Conservation (phyloP, 176 grass and related monocot species). For the Paspalum notatum region DNA sequence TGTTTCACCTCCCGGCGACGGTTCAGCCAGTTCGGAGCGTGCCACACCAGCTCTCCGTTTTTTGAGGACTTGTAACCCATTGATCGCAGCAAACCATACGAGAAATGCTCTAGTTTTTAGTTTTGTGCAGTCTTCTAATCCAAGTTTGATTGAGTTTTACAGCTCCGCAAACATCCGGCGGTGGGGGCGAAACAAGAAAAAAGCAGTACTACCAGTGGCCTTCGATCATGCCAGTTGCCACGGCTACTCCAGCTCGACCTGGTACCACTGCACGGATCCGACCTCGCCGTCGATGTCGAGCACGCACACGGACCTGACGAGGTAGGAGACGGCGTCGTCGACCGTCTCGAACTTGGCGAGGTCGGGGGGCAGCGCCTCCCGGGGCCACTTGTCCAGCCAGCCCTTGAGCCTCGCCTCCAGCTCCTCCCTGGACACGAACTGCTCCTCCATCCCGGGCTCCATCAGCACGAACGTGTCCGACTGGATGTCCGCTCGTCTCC, state of each 20-base stretch:
- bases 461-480: constrained; percentile 80
- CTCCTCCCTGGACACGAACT: constrained; percentile 78
- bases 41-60: no score
- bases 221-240: no score
- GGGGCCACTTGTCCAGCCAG: constrained; percentile 76
- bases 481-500: constrained; percentile 62
- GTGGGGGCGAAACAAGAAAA: no score
- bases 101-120: no score
- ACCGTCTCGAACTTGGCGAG: constrained; percentile 62
- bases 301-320: constrained; percentile 83
- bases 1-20: no score
- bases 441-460: constrained; percentile 67
- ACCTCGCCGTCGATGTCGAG: constrained; percentile 76
- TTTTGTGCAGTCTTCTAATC: no score
- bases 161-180: no score
- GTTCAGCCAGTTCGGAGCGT: no score
- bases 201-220: no score
- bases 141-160: no score
- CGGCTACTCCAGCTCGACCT: constrained; percentile 67
- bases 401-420: constrained; percentile 60
- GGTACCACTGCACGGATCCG: constrained; percentile 89
- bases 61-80: no score
- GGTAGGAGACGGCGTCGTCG: constrained; percentile 80
- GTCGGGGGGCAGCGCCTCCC: constrained; percentile 59
- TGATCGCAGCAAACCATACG: no score